These are phyloP conservation scores for Geotrichum aggregatum DNA, from an alignment of 1,139 yeast genomes.

Conservation along the genomic window DNA sequence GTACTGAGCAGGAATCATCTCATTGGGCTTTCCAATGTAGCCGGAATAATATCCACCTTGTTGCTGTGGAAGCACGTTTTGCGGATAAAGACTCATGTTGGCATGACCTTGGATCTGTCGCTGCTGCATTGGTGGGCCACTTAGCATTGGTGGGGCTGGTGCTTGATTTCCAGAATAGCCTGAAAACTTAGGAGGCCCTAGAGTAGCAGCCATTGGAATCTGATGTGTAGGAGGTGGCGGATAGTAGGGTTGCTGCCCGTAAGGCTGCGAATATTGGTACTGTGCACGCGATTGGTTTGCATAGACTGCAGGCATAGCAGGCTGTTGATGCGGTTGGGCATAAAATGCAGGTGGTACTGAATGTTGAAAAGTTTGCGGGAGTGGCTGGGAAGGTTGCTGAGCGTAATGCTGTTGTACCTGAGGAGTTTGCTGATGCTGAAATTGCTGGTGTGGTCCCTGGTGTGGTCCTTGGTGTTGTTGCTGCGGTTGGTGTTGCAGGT, in stretches of 20 bases:
- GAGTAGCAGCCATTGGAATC: background rate
- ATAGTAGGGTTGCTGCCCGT: background rate
- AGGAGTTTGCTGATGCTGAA: background rate
- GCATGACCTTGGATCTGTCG: conserved; percentile 6
- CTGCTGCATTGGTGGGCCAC: conserved; percentile 1
- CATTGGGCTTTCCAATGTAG: background rate
- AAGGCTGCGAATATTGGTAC: background rate
- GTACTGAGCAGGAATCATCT: conserved; percentile 1
- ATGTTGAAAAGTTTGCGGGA: conserved; percentile 4
- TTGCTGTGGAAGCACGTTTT: background rate
- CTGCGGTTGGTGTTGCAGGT: background rate
- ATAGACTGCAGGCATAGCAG: background rate
- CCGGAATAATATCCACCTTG: conserved; percentile 1
- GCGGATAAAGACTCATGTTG: background rate
- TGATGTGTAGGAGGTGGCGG: conserved; percentile 1
- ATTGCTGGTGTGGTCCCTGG: background rate
- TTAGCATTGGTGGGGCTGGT: conserved; percentile 3
- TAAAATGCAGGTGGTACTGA: background rate
- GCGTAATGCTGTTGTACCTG: background rate
- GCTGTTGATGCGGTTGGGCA: background rate
- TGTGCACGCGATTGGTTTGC: background rate
- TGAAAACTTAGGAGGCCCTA: background rate
- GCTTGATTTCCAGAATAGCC: background rate
- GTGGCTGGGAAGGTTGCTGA: conserved; percentile 12
- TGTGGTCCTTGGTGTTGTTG: background rate